Evolutionary conservation across 2,329 filamentous ascomycete genomes (phyloP), one percentile per base, ranked within the genome.

Genomic region (Neophaeococcomyces aloes): DNA sequence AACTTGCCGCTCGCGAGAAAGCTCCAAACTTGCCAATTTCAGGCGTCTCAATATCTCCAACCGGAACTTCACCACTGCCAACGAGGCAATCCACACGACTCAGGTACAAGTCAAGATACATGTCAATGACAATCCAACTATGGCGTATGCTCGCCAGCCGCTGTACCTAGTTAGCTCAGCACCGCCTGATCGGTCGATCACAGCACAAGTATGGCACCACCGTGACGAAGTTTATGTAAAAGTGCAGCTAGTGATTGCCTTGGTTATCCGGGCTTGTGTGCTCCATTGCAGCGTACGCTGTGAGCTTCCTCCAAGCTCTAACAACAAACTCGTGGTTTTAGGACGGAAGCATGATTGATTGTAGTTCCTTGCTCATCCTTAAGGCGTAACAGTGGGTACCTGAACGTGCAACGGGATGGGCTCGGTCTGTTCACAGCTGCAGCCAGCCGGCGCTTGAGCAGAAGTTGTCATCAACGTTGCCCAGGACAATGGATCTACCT

Each of bases 131-230:
- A 13, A 39, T 30, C 25, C 18, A 18, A 11, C 17, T 32, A 32
- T 41, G 38, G 30, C 39, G n/a, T n/a, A n/a, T n/a, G n/a, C n/a
- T n/a, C n/a, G n/a, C n/a, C n/a, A n/a, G n/a, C n/a, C n/a, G n/a
- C n/a, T n/a, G n/a, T n/a, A n/a, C n/a, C n/a, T n/a, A n/a, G n/a
- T n/a, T n/a, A n/a, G n/a, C n/a, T n/a, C n/a, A n/a, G 19, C 38
- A 32, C 38, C 32, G 21, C 34, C 15, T 30, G 23, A 42, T 42
- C 39, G 39, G 30, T 41, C 38, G 27, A 41, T 41, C 21, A 11
- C 38, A 32, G n/a, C 7, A 29, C 15, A 10, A 14, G 21, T n/a
- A 14, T 29, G 27, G 13, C 33, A 35, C 19, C 15, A 8, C 13
- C 33, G 19, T 35, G 17, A 35, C 13, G 13, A 35, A 35, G 13